Evolutionary conservation across 2,329 filamentous ascomycete species (phyloP), one percentile per base, ranked within the genome.

Genomic region (Xylariaceae sp.): DNA sequence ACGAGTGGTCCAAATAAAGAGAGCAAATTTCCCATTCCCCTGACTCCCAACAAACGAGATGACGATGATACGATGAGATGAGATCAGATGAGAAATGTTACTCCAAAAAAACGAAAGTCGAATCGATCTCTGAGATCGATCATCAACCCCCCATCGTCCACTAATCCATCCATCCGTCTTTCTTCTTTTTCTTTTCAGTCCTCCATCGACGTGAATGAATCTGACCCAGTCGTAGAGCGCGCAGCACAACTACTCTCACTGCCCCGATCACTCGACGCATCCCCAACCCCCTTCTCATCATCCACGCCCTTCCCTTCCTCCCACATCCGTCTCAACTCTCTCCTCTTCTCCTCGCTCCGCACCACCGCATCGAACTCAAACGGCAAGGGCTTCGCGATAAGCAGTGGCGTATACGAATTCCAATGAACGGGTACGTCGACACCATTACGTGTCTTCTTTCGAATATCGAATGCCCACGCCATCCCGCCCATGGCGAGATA

Each of bases 381-480:
- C 13, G 62, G 63, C 6, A 59, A 59, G 0, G 76, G 76, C 69
- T 78, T 78, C n/a, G 76, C 75, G 54, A 78, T 78, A 9, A 78
- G 67, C 4, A 78, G 66, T 5, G 76, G 72, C 7, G 76, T 76
- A 61, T 73, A 78, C 49, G 75, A 70, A 63, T 78, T 75, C 76
- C 76, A 78, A 65, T 77, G 76, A 0, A 78, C 73, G 0, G 72
- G 72, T 0, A 76, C 58, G 55, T 71, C 69, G 44, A 53, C 52
- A 7, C 68, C 68, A 6, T 55, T 53, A 5, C 57, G 59, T 6
- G 62, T 65, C 57, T 73, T 73, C 60, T 72, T 70, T 11, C 51
- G 58, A 7, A 76, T 61, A 41, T 71, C 48, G 23, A 76, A 72
- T 0, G 68, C 70, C 72, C 74, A 77, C 0, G 72, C 71, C 57